Evolutionary conservation across 192 early-diverging fungal species (phyloP).

Genomic region (Obelidium mucronatum): DNA sequence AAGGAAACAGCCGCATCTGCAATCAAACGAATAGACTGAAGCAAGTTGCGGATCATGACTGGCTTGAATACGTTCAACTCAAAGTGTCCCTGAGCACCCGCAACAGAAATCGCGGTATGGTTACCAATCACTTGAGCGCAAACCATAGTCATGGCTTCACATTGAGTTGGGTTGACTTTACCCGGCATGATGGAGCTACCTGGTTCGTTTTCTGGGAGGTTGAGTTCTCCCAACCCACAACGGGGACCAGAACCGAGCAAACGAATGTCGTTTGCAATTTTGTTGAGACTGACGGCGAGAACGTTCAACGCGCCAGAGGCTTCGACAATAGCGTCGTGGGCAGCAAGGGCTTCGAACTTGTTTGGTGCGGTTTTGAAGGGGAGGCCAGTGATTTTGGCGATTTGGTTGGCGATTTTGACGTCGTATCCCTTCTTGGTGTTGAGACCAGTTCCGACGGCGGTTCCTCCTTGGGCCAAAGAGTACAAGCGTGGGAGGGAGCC

Average conservation of each 20-base stretch:
- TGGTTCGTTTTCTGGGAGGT: conserved; percentile 98
- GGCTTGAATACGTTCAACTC: conserved; percentile 99
- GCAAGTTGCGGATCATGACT: conserved; percentile 97
- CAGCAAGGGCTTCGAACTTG: conserved; percentile 99
- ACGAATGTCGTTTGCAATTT: conserved; percentile 99
- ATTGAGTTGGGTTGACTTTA: conserved; percentile 99
- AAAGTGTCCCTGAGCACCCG: conserved; percentile 97
- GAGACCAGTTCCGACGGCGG: conserved; percentile 96
- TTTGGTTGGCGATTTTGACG: conserved; percentile 86
- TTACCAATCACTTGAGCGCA: conserved; percentile 99
- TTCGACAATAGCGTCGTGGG: conserved; percentile 98
- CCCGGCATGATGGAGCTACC: conserved; percentile 99
- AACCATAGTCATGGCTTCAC: conserved; percentile 99
- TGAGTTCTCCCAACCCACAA: conserved; percentile 96
- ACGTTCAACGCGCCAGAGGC: conserved; percentile 95
- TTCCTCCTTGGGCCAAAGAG: conserved; percentile 96
- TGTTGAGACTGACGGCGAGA: conserved; percentile 94
- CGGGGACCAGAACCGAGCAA: conserved; percentile 96
- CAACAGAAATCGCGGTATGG: conserved; percentile 90
- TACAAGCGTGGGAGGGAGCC: conserved; percentile 82
- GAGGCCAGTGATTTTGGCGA: conserved; percentile 86
- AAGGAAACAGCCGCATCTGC: conserved; percentile 90
- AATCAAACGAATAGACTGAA: conserved; percentile 91
- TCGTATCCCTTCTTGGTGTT: conserved; percentile 96
- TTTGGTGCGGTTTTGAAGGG: conserved; percentile 97